Base-by-base conservation (phyloP, 768 basidiomycete species). In the Boletus rubroflammeus region DNA sequence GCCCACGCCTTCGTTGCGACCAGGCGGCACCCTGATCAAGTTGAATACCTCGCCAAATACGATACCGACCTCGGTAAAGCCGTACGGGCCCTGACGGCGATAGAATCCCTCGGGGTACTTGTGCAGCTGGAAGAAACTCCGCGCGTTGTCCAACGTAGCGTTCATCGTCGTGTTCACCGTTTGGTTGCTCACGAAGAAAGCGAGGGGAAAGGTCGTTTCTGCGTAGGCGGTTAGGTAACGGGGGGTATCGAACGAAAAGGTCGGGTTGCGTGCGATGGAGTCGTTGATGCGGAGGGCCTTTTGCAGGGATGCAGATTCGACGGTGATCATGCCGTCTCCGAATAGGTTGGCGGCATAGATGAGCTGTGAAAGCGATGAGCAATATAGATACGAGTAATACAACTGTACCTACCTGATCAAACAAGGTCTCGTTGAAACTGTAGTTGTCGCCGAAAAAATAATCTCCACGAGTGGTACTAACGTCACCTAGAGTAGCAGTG, bases 391-490 rank as follows among this genome's bases (percentile, higher is more conserved):
- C 0, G 9, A 1, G 19, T 6, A 0, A 9, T 21, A 1, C 0
- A 1, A 0, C 19, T 28, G 17, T 41, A 32, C 54, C 10, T 41
- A 52, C 64, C 52, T 62, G 50, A 14, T 59, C 50, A 19, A 66
- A 66, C 54, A 66, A 32, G 5, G 65, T 66, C 53, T 66, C 65
- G 7, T 66, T 66, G 52, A 66, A 67, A 14, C 40, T 54, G 19
- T 23, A 64, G 47, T 66, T 66, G 41, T 66, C 26, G 6, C 64
- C 65, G 19, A 67, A 67, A 40, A 64, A 67, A 43, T 15, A 61
- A 39, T 65, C 64, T 17, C 53, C 62, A 1, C 62, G 64, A 3
- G 64, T 65, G 14, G 62, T 64, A 45, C 65, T 67, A 6, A 46
- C 62, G 53, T 66, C 64, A 39, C 65, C 65, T 66, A 19, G 7